Evolutionary conservation across 164 flowering plant genomes (phyloP), one percentile per base, ranked within the genome.

Genomic region (Malania oleifera): DNA sequence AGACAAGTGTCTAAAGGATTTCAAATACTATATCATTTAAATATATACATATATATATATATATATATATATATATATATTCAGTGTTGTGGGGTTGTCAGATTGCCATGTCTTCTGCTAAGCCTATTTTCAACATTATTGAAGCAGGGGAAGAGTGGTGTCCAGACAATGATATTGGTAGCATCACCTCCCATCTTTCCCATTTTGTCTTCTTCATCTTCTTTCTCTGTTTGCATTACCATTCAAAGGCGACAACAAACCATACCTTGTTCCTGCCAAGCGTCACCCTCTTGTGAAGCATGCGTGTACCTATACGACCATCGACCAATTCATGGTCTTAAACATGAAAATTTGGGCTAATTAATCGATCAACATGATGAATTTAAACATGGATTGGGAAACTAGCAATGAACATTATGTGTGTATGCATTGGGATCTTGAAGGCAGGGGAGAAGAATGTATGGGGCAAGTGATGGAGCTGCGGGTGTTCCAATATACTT

Each of bases 381-480:
- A n/a, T n/a, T n/a, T n/a, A n/a, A n/a, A n/a, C n/a, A n/a, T n/a
- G 47, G 35, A 53, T 46, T 43, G 17, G 53, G 40, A 31, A 31
- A 31, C 9, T 4, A 31, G 35, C 4, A 31, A 31, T 31, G 4
- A 31, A 31, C 9, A 9, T 31, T 4, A 31, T 4, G 35, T 31
- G 9, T 40, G 63, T 52, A 27, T 29, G 29, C 19, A 3, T 61
- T 37, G 69, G 25, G 63, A 57, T 54, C 13, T 39, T 18, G 56
- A 24, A 17, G 2, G 17, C 0, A 7, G 13, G 74, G 75, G 74
- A 59, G 75, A 75, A 62, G 75, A 66, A 74, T 70, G 76, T 74
- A 73, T 75, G 77, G 73, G 67, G 73, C 67, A 73, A 73, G 82
- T 66, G 68, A 78, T 82, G 84, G 83, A 71, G 76, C 11, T 35